phyloP scores from a whole-genome alignment of 2,329 filamentous ascomycete genomes.

The Pleoardoris graminearum region DNA sequence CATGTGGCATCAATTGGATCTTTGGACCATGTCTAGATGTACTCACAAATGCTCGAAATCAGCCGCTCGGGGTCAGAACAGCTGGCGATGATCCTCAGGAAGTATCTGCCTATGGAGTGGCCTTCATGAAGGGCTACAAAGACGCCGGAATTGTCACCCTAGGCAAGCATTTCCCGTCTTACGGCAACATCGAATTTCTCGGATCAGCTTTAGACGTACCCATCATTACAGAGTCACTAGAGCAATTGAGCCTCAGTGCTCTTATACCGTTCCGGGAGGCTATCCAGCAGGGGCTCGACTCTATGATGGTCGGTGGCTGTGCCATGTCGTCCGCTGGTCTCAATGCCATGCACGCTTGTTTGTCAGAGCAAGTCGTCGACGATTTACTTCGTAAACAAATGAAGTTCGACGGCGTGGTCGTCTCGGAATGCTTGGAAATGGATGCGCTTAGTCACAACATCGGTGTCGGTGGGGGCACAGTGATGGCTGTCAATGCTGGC shows the following conservation, averaged over 20 bases:
- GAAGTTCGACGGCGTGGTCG: constrained; percentile 86
- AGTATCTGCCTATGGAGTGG: constrained; percentile 88
- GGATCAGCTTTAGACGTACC: constrained; percentile 90
- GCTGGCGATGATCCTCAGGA: constrained; percentile 93
- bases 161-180: constrained; percentile 95
- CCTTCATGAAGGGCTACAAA: constrained; percentile 89
- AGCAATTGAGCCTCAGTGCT: constrained; percentile 89
- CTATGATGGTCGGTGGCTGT: constrained; percentile 94
- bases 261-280: constrained; percentile 90
- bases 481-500: constrained; percentile 96
- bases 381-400: constrained; percentile 86
- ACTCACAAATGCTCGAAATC: constrained; percentile 87
- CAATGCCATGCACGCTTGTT: constrained; percentile 92
- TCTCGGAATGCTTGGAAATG: constrained; percentile 97
- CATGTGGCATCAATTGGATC: constrained; percentile 94
- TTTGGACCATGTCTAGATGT: constrained; percentile 93
- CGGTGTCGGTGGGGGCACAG: constrained; percentile 92
- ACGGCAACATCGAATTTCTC: constrained; percentile 91
- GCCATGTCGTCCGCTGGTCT: constrained; percentile 89
- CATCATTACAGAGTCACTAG: constrained; percentile 91
- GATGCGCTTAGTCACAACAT: constrained; percentile 94
- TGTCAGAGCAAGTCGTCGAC: constrained; percentile 91
- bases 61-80: constrained; percentile 86
- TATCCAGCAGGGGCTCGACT: constrained; percentile 81
- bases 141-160: constrained; percentile 87